Base-by-base conservation (phyloP, 768 basidiomycete genomes). In the Mycena metata region DNA sequence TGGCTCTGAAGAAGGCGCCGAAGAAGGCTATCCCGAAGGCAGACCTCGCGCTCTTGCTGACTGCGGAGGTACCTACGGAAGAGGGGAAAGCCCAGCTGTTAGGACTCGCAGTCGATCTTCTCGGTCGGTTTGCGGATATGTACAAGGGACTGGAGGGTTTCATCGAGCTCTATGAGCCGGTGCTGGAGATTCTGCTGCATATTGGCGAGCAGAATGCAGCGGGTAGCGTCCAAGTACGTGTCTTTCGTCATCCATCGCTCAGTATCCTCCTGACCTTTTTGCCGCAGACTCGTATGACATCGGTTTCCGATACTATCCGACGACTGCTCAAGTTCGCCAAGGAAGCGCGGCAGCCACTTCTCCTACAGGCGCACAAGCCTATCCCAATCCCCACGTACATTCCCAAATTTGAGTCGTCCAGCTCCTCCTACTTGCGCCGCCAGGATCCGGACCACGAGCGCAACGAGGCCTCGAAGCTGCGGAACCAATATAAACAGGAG, bases 391-490 rank as follows among this genome's bases (percentile, higher is more conserved):
- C 96, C 5, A 88, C 96, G 0, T 96, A 95, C 79, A 86, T 95
- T 26, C 98, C 98, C 75, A 97, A 96, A 78, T 99, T 99, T 80
- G 96, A 96, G 74, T 79, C 84, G 12, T 84, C 85, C 2, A 87
- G 87, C 0, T 95, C 94, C 8, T 91, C 88, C 47, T 94, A 93
- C 77, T 80, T 91, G 68, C 91, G 91, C 56, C 84, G 85, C 60
- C 92, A 92, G 75, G 98, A 99, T 78, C 96, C 97, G 11, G 96
- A 99, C 78, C 90, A 89, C 67, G 96, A 97, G 74, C 90, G 94
- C 45, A 96, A 95, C 76, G 94, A 93, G 71, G 89, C 90, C 0
- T 81, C 91, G 64, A 99, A 98, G 79, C 80, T 99, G 75, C 91
- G 93, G 62, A 87, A 88, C 45, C 89, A 96, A 76, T 92, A 96